Evolutionary conservation across 176 grass and related monocot species (phyloP), one percentile per base, ranked within the genome.

Genomic region (Luzula sylvatica): DNA sequence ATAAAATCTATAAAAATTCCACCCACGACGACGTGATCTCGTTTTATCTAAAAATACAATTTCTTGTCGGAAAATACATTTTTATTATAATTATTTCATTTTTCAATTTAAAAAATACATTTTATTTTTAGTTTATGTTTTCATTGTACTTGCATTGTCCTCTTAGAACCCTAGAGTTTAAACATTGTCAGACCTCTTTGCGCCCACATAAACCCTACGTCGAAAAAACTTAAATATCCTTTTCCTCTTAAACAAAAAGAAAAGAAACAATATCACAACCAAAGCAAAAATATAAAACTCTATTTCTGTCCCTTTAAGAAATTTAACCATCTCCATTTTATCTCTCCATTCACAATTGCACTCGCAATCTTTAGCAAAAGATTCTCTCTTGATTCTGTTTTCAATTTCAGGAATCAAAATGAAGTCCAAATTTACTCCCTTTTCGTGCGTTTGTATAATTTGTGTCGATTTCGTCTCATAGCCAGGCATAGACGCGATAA

Each of bases 401-500:
- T 50, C 15, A 64, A 41, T 2, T 1, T 75, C 48, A 29, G 58
- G 90, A 22, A 63, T 82, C 42, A 95, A 24, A 58, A 95, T 86
- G 74, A 95, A 95, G 70, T 95, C 90, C 55, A 95, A 55, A 27
- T 38, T 82, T 38, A 57, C 55, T 0, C 66, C 74, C 54, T 70
- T 70, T n/a, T 72, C 56, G 15, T 57, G 77, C 18, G 85, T 26
- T 29, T 78, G 23, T 62, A 88, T n/a, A n/a, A n/a, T 79, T 3
- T 15, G 60, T 26, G 90, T 95, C 50, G 56, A 29, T 65, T 88
- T 95, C 42, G 68, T 42, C 38, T 20, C 54, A 67, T 78, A 88
- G 57, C 84, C 90, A 40, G 72, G 62, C 74, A 88, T 69, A 5
- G 84, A 85, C 29, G 71, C 90, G 4, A 75, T 27, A 3, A 95